phyloP scores from a whole-genome alignment of 1,284 basidiomycete genomes.

The Ceratobasidium papillatum region DNA sequence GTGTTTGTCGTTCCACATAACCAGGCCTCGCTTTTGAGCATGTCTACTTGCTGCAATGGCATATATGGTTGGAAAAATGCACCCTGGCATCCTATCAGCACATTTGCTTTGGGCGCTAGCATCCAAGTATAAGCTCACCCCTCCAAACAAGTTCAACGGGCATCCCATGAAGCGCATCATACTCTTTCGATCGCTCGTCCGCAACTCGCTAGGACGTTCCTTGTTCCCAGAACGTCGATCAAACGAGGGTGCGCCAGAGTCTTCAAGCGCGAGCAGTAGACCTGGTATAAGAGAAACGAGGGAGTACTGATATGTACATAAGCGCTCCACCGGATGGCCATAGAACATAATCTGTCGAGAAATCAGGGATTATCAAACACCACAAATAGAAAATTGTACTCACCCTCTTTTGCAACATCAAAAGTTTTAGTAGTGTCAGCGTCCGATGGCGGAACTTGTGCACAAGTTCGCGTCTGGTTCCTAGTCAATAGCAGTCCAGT shows the following conservation, averaged over 20 bases:
- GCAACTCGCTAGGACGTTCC: slow-evolving; percentile 79
- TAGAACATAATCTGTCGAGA: slow-evolving; percentile 87
- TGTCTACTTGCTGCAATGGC: slow-evolving; percentile 93
- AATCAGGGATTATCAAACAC: background rate
- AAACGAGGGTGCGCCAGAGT: slow-evolving; percentile 90
- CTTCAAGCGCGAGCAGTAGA: slow-evolving; percentile 88
- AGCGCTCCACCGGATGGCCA: slow-evolving; percentile 94
- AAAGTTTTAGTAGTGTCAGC: slow-evolving; percentile 91
- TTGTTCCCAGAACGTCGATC: slow-evolving; percentile 73
- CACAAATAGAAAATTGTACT: background rate
- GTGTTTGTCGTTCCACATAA: slow-evolving; percentile 94
- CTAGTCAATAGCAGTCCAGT: background rate
- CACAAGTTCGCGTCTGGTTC: slow-evolving; percentile 82
- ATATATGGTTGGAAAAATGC: slow-evolving; percentile 98
- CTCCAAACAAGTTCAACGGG: slow-evolving; percentile 87
- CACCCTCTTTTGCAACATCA: slow-evolving; percentile 92
- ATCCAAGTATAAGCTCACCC: slow-evolving; percentile 56
- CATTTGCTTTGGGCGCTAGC: background rate
- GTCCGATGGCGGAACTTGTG: slow-evolving; percentile 94
- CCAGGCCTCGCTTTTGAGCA: slow-evolving; percentile 84
- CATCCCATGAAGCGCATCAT: slow-evolving; percentile 92
- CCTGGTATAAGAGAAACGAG: slow-evolving; percentile 85
- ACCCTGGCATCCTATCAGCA: slow-evolving; percentile 60
- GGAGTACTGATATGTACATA: slow-evolving; percentile 98
- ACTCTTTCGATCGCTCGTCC: slow-evolving; percentile 90